These are phyloP conservation scores for Talaromyces amestolkiae DNA, from an alignment of 2,329 filamentous ascomycete species.

Conservation along the genomic window DNA sequence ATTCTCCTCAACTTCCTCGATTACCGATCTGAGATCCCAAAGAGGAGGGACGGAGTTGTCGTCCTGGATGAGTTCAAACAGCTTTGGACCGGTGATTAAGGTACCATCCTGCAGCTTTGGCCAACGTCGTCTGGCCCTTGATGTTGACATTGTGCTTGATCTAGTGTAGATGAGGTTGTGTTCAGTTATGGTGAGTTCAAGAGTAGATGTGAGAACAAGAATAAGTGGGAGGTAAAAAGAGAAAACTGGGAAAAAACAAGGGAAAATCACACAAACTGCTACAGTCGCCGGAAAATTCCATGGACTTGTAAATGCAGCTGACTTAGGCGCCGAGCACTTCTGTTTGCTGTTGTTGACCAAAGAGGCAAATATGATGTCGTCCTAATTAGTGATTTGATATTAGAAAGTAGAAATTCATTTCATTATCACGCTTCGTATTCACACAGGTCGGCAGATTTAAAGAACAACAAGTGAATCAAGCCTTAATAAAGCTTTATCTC, in stretches of 20 bases:
- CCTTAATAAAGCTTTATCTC: background rate
- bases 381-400: background rate
- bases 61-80: background rate
- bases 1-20: slow-evolving; percentile 1
- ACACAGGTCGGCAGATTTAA: background rate
- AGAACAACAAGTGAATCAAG: background rate
- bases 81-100: background rate
- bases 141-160: background rate
- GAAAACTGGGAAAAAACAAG: background rate
- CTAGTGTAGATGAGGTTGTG: background rate
- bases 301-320: background rate
- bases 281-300: background rate
- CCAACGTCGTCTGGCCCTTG: background rate
- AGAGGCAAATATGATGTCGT: background rate
- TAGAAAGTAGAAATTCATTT: background rate
- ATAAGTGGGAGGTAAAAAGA: background rate
- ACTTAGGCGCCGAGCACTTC: background rate
- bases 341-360: background rate
- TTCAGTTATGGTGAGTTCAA: background rate
- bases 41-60: background rate
- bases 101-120: background rate
- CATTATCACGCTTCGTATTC: background rate
- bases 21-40: background rate
- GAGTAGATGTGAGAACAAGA: background rate
- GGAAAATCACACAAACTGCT: background rate